Percentiles rank a stretch among this genome's conserved stretches.
These are phyloP conservation scores for Ambrosiella cleistominuta DNA, from an alignment of 2,329 filamentous ascomycete species.

Conservation along the genomic window DNA sequence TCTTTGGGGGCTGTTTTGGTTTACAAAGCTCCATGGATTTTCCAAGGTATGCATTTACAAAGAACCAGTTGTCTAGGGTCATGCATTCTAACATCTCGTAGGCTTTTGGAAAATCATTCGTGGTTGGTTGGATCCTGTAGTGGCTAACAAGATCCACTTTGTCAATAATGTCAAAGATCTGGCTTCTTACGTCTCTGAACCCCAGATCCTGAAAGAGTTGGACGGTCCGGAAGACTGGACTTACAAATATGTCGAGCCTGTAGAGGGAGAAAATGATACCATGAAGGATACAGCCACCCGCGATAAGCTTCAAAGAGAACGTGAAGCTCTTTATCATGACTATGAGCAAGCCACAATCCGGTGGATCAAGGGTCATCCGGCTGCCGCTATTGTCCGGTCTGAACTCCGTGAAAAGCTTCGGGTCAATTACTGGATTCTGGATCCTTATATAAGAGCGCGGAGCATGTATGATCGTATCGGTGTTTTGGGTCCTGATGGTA, in stretches of 20 bases:
- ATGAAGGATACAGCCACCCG: slow-evolving; percentile 50
- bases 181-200: slow-evolving; percentile 52
- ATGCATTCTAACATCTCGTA: slow-evolving; percentile 18
- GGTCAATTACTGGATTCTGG: slow-evolving; percentile 72
- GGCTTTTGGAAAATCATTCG: slow-evolving; percentile 93
- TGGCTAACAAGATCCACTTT: slow-evolving; percentile 86
- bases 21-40: slow-evolving; percentile 93
- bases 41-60: slow-evolving; percentile 47
- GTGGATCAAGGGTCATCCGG: slow-evolving; percentile 46
- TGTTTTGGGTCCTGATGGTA: slow-evolving; percentile 48
- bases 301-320: slow-evolving; percentile 44
- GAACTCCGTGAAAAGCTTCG: slow-evolving; percentile 45
- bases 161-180: slow-evolving; percentile 68
- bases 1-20: slow-evolving; percentile 77
- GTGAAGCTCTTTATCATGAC: slow-evolving; percentile 47
- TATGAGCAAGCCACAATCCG: slow-evolving; percentile 58
- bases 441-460: slow-evolving; percentile 69
- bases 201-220: slow-evolving; percentile 62
- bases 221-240: slow-evolving; percentile 74
- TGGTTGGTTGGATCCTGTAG: slow-evolving; percentile 92
- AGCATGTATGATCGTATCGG: slow-evolving; percentile 74
- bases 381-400: slow-evolving; percentile 39
- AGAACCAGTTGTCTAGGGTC: neutral
- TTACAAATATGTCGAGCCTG: slow-evolving; percentile 67
- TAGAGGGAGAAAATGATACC: slow-evolving; percentile 53